phyloP scores from a whole-genome alignment of 495 filamentous ascomycete genomes.

The Xylaria sp. region DNA sequence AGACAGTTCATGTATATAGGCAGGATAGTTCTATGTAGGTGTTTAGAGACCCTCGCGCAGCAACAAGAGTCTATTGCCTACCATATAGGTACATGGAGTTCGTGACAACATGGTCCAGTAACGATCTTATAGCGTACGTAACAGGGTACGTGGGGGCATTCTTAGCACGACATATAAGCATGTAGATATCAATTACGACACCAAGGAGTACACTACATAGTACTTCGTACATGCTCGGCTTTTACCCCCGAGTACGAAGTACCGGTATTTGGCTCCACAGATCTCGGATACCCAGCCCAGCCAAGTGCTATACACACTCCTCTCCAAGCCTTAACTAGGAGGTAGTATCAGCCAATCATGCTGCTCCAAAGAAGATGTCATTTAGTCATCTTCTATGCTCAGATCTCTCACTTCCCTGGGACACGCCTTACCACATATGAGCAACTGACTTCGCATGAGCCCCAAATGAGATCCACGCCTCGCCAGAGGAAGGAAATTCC shows the following conservation, averaged over 20 bases:
- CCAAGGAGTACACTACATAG: too few relatives aligned
- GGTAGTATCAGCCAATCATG: neutral
- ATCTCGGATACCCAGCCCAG: neutral
- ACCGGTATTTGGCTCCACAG: neutral
- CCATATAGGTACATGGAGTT: too few relatives aligned
- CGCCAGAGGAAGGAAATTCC: neutral
- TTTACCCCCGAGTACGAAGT: neutral
- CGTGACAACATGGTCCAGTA: neutral
- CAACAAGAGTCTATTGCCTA: too few relatives aligned
- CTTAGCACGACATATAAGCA: too few relatives aligned
- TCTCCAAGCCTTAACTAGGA: neutral
- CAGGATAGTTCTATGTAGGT: too few relatives aligned
- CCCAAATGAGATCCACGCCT: neutral
- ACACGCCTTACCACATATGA: neutral
- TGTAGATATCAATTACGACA: neutral
- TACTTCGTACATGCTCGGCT: neutral
- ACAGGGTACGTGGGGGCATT: too few relatives aligned
- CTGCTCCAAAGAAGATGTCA: neutral
- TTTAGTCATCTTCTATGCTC: neutral
- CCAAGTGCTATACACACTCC: neutral
- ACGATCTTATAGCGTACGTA: neutral
- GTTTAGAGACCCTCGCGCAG: too few relatives aligned
- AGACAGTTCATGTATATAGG: too few relatives aligned
- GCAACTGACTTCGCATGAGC: neutral
- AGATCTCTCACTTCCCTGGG: neutral